Percentiles rank a stretch among this genome's conserved stretches.
Evolutionary conservation across 2,329 filamentous ascomycete genomes (phyloP).

Genomic region (Sporothrix brasiliensis): DNA sequence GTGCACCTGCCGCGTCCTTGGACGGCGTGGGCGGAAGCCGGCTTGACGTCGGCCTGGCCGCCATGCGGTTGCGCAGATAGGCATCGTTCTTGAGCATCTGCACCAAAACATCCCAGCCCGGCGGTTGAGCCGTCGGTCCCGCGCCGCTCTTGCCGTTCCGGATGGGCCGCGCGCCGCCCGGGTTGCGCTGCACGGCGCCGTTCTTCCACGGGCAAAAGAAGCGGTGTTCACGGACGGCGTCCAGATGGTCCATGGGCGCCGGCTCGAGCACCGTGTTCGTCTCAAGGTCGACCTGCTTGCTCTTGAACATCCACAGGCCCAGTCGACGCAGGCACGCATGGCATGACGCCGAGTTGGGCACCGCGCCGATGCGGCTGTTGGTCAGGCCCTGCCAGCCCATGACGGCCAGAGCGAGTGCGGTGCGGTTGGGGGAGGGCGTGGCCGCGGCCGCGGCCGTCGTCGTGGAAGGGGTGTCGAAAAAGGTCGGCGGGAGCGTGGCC

Average conservation of each 20-base stretch:
- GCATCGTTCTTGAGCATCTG: constrained; percentile 62
- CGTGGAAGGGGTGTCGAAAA: constrained; percentile 51
- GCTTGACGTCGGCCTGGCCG: constrained; percentile 29
- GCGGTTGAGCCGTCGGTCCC: constrained; percentile 40
- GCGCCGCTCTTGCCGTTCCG: constrained; percentile 39
- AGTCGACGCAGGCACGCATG: constrained; percentile 84
- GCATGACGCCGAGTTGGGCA: constrained; percentile 76
- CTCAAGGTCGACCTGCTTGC: constrained; percentile 64
- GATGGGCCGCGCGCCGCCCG: constrained; percentile 38
- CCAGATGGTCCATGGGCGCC: constrained; percentile 67
- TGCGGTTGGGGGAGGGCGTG: constrained; percentile 52
- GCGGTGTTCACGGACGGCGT: constrained; percentile 72
- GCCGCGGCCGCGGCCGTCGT: constrained; percentile 29
- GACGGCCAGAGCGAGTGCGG: constrained; percentile 69
- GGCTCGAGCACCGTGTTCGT: constrained; percentile 57
- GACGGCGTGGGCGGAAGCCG: background rate
- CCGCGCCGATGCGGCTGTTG: constrained; percentile 58
- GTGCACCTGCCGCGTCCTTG: background rate
- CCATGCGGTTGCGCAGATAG: constrained; percentile 51
- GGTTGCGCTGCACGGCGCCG: constrained; percentile 60
- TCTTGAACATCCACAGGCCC: constrained; percentile 91
- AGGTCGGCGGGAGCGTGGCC: constrained; percentile 55
- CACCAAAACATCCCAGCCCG: constrained; percentile 60
- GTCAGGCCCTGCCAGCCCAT: constrained; percentile 74
- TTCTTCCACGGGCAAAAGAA: constrained; percentile 85